Percentiles rank a stretch among this genome's conserved stretches.
These are phyloP conservation scores for Camellia lanceoleosa DNA, from an alignment of 148 eudicot species.

Conservation along the genomic window DNA sequence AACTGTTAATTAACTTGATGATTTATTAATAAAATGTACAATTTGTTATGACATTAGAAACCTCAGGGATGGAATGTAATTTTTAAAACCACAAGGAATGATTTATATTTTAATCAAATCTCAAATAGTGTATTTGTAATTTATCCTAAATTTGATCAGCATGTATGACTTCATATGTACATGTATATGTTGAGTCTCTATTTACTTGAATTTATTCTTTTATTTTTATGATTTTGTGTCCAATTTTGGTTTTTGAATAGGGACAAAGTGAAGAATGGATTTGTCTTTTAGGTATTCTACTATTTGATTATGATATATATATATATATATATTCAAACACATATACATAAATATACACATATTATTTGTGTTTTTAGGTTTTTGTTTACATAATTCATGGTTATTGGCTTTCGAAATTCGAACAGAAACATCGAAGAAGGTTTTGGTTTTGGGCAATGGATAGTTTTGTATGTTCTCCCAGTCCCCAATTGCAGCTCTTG, in stretches of 20 bases:
- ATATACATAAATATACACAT: not conserved
- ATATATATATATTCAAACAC: not conserved
- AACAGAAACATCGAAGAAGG: constrained; percentile 38
- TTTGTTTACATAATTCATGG: constrained; percentile 22
- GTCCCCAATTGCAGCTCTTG: not conserved
- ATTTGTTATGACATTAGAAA: too few species aligned
- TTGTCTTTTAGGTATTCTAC: constrained; percentile 40
- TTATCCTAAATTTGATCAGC: too few species aligned
- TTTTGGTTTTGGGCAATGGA: constrained; percentile 24
- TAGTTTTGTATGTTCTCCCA: constrained; percentile 29
- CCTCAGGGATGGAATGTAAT: too few species aligned
- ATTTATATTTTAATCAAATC: too few species aligned
- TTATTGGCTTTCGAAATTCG: constrained; percentile 34
- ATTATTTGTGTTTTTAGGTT: constrained; percentile 5
- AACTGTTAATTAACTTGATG: too few species aligned
- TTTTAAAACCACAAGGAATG: too few species aligned
- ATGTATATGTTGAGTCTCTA: not conserved
- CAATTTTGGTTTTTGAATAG: too few species aligned
- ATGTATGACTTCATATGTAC: constrained; percentile 11
- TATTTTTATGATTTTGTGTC: too few species aligned
- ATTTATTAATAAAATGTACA: too few species aligned
- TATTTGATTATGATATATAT: constrained; percentile 14
- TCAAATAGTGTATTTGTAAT: too few species aligned
- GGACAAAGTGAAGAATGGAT: not conserved
- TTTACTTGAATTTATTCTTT: too few species aligned